Percentiles rank a stretch among this genome's conserved stretches.
Evolutionary conservation across 441 rosid genomes (phyloP).

Genomic region (Geranium incanum): DNA sequence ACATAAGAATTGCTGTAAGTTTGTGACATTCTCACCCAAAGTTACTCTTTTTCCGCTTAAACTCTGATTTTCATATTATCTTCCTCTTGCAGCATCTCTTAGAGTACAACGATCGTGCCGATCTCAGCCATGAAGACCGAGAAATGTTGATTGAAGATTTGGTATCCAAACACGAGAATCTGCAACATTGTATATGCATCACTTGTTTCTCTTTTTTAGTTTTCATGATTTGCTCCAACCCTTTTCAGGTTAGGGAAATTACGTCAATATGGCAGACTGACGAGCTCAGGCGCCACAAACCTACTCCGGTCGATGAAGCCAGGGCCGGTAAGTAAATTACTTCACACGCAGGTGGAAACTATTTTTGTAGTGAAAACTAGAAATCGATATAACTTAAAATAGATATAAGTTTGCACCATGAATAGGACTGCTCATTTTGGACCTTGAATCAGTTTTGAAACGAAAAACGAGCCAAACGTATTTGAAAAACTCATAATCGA

Average conservation of each 20-base stretch:
- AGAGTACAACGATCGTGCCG: conserved; percentile 81
- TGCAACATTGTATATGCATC: background rate
- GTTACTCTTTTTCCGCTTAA: no score
- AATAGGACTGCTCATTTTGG: no score
- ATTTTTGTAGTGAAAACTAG: no score
- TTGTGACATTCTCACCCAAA: background rate
- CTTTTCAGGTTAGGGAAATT: conserved; percentile 75
- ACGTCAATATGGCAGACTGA: conserved; percentile 95
- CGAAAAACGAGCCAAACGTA: no score
- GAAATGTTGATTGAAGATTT: conserved; percentile 88
- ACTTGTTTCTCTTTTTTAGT: background rate
- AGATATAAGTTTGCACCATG: no score
- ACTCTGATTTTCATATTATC: no score
- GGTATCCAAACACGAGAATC: conserved; percentile 31
- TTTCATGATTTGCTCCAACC: conserved; percentile 13
- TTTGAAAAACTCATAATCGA: no score
- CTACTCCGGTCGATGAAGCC: conserved; percentile 94
- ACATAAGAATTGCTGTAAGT: conserved; percentile 81
- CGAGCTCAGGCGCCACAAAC: conserved; percentile 92
- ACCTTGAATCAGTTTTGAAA: no score
- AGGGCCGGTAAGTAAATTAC: conserved; percentile 54
- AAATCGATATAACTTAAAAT: no score
- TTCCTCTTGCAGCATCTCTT: conserved; percentile 62
- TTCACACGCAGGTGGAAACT: no score
- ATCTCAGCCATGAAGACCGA: conserved; percentile 84